Base-by-base conservation (phyloP, 2,329 filamentous ascomycete species). In the Ustulina deusta region DNA sequence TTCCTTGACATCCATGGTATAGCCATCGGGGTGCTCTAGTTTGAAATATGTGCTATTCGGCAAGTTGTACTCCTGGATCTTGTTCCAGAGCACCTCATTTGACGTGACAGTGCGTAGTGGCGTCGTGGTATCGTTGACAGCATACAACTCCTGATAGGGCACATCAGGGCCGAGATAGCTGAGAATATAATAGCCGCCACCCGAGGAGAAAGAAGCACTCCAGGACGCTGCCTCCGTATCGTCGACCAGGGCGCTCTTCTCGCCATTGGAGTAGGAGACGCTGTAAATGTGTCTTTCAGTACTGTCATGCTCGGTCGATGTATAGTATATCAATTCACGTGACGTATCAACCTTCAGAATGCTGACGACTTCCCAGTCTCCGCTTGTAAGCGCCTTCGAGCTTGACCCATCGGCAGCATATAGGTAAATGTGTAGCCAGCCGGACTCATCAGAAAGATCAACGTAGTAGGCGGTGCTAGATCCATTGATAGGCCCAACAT, bases 251-350 rank as follows among this genome's bases (percentile, higher is more conserved):
- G 89, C 78, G 6, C 82, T 88, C 51, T 87, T 85, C 69, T 85
- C 79, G 10, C 82, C 80, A 0, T 83, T 86, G 3, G 81, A 79
- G 72, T 87, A 89, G 0, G 86, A 89, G 11, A 92, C 87, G 2
- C 87, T 90, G 80, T 91, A 92, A 5, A 92, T 73, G 71, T 92
- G 90, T 1, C 87, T 84, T 75, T 92, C 89, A 0, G 89, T 91
- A 67, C 86, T 88, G 80, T 92, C 88, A 49, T 83, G 84, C 73
- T 90, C 86, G 0, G 89, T 90, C 1, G 90, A 90, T 2, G 85
- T 83, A 79, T 87, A 92, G 80, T 91, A 91, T 60, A 92, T 78
- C 6, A 90, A 78, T 29, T 85, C 82, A 6, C 83, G 84, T 44
- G 80, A 75, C 0, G 81, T 81, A 73, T 92, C 89, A 56, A 92